Conservation (phyloP, 805 yeast genomes). For the Zygotorulaspora chibaensis region DNA sequence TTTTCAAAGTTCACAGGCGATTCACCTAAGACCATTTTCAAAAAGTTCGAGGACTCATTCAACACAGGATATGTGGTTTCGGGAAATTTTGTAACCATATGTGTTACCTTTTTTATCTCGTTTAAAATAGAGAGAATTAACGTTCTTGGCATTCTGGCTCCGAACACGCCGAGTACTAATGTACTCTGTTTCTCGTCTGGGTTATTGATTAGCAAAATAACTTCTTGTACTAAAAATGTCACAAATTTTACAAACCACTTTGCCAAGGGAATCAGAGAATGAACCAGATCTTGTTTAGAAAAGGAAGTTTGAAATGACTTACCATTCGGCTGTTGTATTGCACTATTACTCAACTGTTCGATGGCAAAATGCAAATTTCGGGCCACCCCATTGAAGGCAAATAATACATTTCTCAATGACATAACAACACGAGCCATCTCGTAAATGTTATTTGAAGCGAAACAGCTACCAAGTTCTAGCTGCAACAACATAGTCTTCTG, state of each 20-base stretch:
- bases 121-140: conserved; percentile 62
- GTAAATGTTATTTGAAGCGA: conserved; percentile 26
- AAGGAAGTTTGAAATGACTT: conserved; percentile 47
- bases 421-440: conserved; percentile 32
- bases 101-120: conserved; percentile 57
- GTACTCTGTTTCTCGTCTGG: conserved; percentile 32
- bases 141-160: conserved; percentile 67
- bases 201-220: conserved; percentile 43
- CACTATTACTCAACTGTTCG: conserved; percentile 28
- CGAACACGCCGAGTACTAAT: conserved; percentile 52
- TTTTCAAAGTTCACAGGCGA: conserved; percentile 53
- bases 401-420: conserved; percentile 31
- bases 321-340: conserved; percentile 44
- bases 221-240: conserved; percentile 68
- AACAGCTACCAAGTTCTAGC: conserved; percentile 33
- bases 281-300: conserved; percentile 57
- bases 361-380: conserved; percentile 37
- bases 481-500: conserved; percentile 35
- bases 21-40: conserved; percentile 31
- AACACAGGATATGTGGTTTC: conserved; percentile 44
- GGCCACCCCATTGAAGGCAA: conserved; percentile 36
- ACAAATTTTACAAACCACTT: conserved; percentile 84
- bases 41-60: conserved; percentile 33
- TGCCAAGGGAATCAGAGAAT: conserved; percentile 67
- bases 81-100: conserved; percentile 52